Evolutionary conservation across 2,329 filamentous ascomycete species (phyloP).

Genomic region (Allantophomopsis lycopodina): DNA sequence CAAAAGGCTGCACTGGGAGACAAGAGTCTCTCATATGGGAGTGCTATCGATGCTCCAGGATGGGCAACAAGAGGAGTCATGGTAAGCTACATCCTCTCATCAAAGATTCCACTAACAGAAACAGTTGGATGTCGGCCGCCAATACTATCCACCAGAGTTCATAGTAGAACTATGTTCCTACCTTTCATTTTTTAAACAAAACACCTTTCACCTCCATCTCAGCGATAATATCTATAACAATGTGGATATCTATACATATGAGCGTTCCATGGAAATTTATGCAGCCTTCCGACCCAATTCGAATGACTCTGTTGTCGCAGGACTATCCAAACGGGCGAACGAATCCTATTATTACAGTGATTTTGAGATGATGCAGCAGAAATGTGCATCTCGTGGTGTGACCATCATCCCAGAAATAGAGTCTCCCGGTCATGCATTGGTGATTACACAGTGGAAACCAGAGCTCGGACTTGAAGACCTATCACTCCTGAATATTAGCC

Average conservation of each 20-base stretch:
- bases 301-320: slow-evolving; percentile 28
- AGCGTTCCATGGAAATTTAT: slow-evolving; percentile 30
- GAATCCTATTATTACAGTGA: slow-evolving; percentile 37
- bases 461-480: slow-evolving; percentile 30
- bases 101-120: slow-evolving; percentile 3
- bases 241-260: slow-evolving; percentile 26
- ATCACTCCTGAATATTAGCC: slow-evolving; percentile 38
- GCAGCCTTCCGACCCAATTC: slow-evolving; percentile 40
- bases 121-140: slow-evolving; percentile 36
- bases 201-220: slow-evolving; percentile 42
- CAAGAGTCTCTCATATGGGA: slow-evolving; percentile 4
- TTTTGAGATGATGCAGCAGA: slow-evolving; percentile 35
- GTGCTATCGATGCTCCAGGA: no score
- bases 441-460: slow-evolving; percentile 44
- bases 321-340: slow-evolving; percentile 34
- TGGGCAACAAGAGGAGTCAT: no score
- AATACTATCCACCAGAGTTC: slow-evolving; percentile 40
- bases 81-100: no score
- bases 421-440: slow-evolving; percentile 40
- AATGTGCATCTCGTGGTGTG: slow-evolving; percentile 38
- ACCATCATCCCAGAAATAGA: slow-evolving; percentile 47
- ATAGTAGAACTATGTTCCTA: slow-evolving; percentile 43
- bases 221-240: slow-evolving; percentile 42
- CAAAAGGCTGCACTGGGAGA: slow-evolving; percentile 31
- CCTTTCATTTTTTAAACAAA: slow-evolving; percentile 47